Evolutionary conservation across 2,329 filamentous ascomycete genomes (phyloP).

Genomic region (Epichloe festucae): DNA sequence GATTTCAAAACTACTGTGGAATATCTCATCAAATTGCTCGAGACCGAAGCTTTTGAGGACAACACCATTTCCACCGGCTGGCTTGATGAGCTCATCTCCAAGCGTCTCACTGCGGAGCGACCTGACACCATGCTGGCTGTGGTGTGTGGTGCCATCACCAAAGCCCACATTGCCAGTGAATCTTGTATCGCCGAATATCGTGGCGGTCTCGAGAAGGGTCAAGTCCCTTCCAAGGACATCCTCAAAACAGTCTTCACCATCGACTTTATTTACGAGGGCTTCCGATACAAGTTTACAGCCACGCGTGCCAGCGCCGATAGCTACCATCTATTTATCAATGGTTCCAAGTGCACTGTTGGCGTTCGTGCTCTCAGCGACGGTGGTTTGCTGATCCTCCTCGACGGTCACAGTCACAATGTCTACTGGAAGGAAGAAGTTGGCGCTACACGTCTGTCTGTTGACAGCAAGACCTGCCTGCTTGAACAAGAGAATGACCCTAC

Average conservation of each 20-base stretch:
- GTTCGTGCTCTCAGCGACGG: slow-evolving; percentile 88
- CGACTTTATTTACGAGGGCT: slow-evolving; percentile 97
- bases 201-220: slow-evolving; percentile 84
- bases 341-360: slow-evolving; percentile 88
- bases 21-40: slow-evolving; percentile 95
- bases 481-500: slow-evolving; percentile 99
- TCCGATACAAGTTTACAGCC: slow-evolving; percentile 94
- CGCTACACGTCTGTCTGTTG: slow-evolving; percentile 87
- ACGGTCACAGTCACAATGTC: slow-evolving; percentile 89
- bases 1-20: slow-evolving; percentile 98
- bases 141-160: slow-evolving; percentile 86
- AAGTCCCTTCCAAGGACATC: slow-evolving; percentile 91
- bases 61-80: slow-evolving; percentile 99
- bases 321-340: slow-evolving; percentile 98
- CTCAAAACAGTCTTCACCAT: slow-evolving; percentile 95
- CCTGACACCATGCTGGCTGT: slow-evolving; percentile 91
- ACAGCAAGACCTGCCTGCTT: slow-evolving; percentile 93
- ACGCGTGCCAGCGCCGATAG: slow-evolving; percentile 85
- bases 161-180: slow-evolving; percentile 91
- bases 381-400: slow-evolving; percentile 79
- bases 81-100: slow-evolving; percentile 97
- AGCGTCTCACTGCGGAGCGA: slow-evolving; percentile 90
- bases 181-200: slow-evolving; percentile 77
- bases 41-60: slow-evolving; percentile 95
- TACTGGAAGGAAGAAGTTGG: slow-evolving; percentile 99